A percentile compares a stretch with the other conserved stretches of the same genome.
Conservation (phyloP, 495 filamentous ascomycete genomes). For the Trichodelitschia bisporula region DNA sequence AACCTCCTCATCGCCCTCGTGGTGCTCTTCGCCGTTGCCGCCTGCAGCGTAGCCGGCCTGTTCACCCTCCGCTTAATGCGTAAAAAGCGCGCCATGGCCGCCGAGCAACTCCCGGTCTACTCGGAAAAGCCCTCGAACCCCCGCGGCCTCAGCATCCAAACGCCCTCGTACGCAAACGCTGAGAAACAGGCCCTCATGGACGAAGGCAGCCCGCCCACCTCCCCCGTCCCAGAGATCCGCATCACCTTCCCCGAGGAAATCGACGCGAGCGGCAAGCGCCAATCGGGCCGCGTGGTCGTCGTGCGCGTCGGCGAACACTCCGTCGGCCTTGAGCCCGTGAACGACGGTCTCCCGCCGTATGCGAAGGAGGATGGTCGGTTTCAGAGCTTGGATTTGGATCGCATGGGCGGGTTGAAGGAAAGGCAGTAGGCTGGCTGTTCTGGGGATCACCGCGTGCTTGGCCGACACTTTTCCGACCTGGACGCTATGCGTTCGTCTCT, state of each 20-base stretch:
- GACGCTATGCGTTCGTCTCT: too few relatives aligned
- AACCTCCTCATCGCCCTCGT: conserved; percentile 61
- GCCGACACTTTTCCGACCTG: too few relatives aligned
- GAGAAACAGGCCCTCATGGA: conserved; percentile 49
- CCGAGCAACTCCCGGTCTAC: neutral
- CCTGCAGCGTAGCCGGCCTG: conserved; percentile 39
- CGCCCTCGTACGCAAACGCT: conserved; percentile 46
- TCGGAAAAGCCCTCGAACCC: conserved; percentile 21
- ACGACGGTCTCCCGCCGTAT: conserved; percentile 73
- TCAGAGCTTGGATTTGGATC: conserved; percentile 78
- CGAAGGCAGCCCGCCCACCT: conserved; percentile 51
- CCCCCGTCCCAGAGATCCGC: conserved; percentile 78
- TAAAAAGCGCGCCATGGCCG: too few relatives aligned
- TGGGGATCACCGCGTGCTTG: too few relatives aligned
- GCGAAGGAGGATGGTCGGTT: conserved; percentile 58
- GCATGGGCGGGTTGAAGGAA: conserved; percentile 86
- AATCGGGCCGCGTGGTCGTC: conserved; percentile 73
- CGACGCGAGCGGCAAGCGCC: conserved; percentile 52
- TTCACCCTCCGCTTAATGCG: conserved; percentile 46
- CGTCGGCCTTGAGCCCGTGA: conserved; percentile 66
- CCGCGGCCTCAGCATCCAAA: conserved; percentile 41
- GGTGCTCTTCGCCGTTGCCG: conserved; percentile 41
- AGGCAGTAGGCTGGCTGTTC: too few relatives aligned
- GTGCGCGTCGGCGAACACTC: conserved; percentile 65
- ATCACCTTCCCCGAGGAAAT: conserved; percentile 96